phyloP scores from a whole-genome alignment of 768 basidiomycete species.

The Lactarius evosmus region DNA sequence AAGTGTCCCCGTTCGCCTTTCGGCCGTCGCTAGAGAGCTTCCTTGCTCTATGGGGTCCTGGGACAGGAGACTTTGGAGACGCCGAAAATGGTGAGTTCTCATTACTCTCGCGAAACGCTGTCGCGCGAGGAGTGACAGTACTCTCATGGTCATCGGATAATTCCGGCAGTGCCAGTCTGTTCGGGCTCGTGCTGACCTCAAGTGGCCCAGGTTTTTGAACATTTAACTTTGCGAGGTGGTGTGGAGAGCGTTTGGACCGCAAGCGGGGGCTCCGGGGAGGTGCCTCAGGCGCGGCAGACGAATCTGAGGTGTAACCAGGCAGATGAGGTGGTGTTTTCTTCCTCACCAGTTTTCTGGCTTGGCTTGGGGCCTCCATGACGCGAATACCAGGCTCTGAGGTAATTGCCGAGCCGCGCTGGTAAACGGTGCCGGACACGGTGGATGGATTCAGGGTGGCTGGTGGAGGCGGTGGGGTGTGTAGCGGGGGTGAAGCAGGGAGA shows the following conservation, averaged over 20 bases:
- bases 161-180: conserved; percentile 46
- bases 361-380: conserved; percentile 33
- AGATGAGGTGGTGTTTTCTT: conserved; percentile 39
- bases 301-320: conserved; percentile 49
- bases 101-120: conserved; percentile 38
- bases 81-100: conserved; percentile 34
- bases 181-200: conserved; percentile 38
- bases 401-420: conserved; percentile 36
- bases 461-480: conserved; percentile 39
- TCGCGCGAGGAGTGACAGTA: conserved; percentile 55
- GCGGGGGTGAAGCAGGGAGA: conserved; percentile 39
- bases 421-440: conserved; percentile 33
- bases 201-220: conserved; percentile 35
- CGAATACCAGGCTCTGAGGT: conserved; percentile 31
- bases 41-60: conserved; percentile 31
- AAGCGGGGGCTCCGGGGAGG: conserved; percentile 42
- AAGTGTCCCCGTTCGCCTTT: conserved; percentile 10
- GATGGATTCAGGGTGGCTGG: conserved; percentile 30
- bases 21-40: conserved; percentile 34
- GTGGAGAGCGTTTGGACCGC: conserved; percentile 51
- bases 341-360: conserved; percentile 35
- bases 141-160: conserved; percentile 52
- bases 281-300: conserved; percentile 40
- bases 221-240: conserved; percentile 48
- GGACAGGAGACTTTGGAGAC: conserved; percentile 32